These are phyloP conservation scores for Echinochloa phyllopogon DNA, from an alignment of 176 grass and related monocot species.

Conservation along the genomic window DNA sequence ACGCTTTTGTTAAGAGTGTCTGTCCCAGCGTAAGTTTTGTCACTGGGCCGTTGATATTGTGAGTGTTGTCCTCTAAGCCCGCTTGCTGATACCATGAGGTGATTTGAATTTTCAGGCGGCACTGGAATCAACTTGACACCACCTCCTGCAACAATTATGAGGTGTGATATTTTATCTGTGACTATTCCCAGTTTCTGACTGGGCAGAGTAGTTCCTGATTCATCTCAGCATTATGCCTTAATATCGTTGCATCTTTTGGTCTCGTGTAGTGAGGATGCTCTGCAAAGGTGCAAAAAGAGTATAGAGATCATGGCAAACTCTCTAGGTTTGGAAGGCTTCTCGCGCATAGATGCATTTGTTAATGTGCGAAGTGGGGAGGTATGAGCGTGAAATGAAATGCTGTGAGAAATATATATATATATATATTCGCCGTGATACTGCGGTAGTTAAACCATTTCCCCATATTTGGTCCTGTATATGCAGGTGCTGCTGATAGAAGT, in stretches of 20 bases:
- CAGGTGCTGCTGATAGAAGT: slow-evolving; percentile 92
- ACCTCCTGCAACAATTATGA: slow-evolving; percentile 82
- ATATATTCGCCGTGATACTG: neutral
- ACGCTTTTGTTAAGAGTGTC: neutral
- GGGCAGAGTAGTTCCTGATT: neutral
- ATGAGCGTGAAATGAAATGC: neutral
- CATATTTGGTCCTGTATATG: slow-evolving; percentile 36
- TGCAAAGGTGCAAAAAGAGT: slow-evolving; percentile 67
- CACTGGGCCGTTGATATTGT: too few species aligned
- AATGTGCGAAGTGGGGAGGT: slow-evolving; percentile 80
- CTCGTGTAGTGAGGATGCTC: slow-evolving; percentile 60
- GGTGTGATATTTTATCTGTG: slow-evolving; percentile 44
- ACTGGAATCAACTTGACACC: slow-evolving; percentile 98
- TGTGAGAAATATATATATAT: neutral
- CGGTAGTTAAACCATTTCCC: neutral
- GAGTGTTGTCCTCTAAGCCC: too few species aligned
- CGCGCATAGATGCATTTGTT: slow-evolving; percentile 86
- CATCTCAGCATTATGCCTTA: neutral
- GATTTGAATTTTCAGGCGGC: slow-evolving; percentile 64
- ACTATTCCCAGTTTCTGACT: neutral
- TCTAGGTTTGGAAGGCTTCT: slow-evolving; percentile 84
- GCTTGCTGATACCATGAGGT: neutral
- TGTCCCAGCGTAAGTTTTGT: neutral
- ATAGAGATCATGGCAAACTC: slow-evolving; percentile 73
- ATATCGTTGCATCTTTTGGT: neutral